A percentile compares a stretch with the other conserved stretches of the same genome.
phyloP scores from a whole-genome alignment of 73 alveolate genomes.

The Symbiodinium pilosum region DNA sequence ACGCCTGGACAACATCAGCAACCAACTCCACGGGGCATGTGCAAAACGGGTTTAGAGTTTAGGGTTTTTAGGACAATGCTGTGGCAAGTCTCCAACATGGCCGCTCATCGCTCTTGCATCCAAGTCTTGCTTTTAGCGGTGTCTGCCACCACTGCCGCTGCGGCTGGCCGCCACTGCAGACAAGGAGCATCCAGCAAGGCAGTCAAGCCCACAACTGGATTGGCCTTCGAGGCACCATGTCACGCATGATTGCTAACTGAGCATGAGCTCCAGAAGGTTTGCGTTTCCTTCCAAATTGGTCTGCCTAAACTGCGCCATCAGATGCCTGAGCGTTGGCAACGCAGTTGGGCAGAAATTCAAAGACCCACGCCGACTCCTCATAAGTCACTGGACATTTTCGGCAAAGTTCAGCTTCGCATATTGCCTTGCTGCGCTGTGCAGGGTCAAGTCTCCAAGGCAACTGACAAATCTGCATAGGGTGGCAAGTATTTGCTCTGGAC shows the following conservation, averaged over 20 bases:
- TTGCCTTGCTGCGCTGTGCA: not conserved
- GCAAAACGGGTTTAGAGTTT: too few relatives aligned
- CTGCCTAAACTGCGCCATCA: not conserved
- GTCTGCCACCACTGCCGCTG: not conserved
- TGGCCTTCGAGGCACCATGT: conserved; percentile 66
- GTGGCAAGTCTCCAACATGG: too few relatives aligned
- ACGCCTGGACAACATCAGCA: too few relatives aligned
- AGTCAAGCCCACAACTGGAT: conserved; percentile 51
- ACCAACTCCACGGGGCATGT: too few relatives aligned
- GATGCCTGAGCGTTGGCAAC: conserved; percentile 64
- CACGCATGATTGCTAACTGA: too few relatives aligned
- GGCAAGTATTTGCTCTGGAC: not conserved
- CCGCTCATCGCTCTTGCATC: too few relatives aligned
- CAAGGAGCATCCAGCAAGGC: conserved; percentile 34
- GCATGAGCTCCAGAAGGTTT: not conserved
- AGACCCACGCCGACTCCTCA: conserved; percentile 48
- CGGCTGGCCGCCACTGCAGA: not conserved
- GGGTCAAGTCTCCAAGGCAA: not conserved
- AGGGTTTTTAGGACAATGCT: too few relatives aligned
- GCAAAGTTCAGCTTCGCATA: not conserved
- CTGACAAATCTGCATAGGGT: not conserved
- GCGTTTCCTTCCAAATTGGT: not conserved
- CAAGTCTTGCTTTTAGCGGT: too few relatives aligned
- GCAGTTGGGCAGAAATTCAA: conserved; percentile 77
- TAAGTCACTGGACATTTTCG: not conserved